These are phyloP conservation scores for Alloascoidea hylecoeti DNA, from an alignment of 805 yeast species.

Conservation along the genomic window DNA sequence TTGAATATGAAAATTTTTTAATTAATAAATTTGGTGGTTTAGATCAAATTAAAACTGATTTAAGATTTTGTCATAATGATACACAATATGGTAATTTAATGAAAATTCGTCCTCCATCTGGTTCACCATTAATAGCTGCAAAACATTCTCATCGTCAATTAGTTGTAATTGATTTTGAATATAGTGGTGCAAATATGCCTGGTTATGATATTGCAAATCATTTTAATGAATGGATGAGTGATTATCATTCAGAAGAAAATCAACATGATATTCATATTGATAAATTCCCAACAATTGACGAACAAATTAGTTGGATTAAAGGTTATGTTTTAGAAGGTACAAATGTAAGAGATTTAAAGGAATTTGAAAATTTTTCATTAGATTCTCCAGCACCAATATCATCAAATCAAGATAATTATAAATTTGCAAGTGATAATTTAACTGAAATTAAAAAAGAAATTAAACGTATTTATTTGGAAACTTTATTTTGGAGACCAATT, in stretches of 20 bases:
- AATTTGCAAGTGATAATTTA: constrained; percentile 18
- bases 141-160: constrained; percentile 48
- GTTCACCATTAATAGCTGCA: constrained; percentile 34
- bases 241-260: constrained; percentile 55
- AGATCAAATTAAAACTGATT: constrained; percentile 25
- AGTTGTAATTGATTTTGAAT: constrained; percentile 94
- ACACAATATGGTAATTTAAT: constrained; percentile 92
- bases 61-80: constrained; percentile 89
- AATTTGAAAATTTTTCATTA: constrained; percentile 1
- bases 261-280: constrained; percentile 40
- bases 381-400: too few relatives aligned
- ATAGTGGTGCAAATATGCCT: constrained; percentile 81
- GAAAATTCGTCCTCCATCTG: constrained; percentile 33
- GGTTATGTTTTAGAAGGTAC: constrained; percentile 53
- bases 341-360: constrained; percentile 1
- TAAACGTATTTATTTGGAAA: constrained; percentile 44
- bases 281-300: constrained; percentile 52
- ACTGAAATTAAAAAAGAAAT: constrained; percentile 27
- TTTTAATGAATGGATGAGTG: constrained; percentile 94
- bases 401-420: not conserved
- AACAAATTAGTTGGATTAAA: constrained; percentile 56
- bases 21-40: constrained; percentile 28
- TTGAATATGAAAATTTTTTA: constrained; percentile 50
- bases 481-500: constrained; percentile 66
- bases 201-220: constrained; percentile 90